A percentile compares a stretch with the other conserved stretches of the same genome.
Evolutionary conservation across 2,329 filamentous ascomycete genomes (phyloP).

Genomic region (Endocalyx cinctus): DNA sequence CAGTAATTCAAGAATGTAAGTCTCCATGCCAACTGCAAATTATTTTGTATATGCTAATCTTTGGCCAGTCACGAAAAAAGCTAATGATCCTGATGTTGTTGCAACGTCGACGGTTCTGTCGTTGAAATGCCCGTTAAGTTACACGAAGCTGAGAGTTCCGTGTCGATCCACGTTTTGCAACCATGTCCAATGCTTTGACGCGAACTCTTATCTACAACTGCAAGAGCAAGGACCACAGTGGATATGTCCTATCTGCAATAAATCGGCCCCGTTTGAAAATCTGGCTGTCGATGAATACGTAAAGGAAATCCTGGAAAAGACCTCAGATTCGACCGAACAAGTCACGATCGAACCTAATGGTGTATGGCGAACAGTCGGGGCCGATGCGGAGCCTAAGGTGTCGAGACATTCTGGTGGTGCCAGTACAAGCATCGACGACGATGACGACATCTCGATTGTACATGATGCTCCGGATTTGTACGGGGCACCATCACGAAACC

Average conservation of each 20-base stretch:
- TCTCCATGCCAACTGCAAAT: constrained; percentile 10
- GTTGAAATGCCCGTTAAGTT: constrained; percentile 87
- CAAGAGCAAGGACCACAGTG: constrained; percentile 96
- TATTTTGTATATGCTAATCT: constrained; percentile 15
- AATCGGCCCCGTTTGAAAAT: constrained; percentile 71
- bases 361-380: constrained; percentile 55
- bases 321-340: constrained; percentile 67
- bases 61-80: constrained; percentile 66
- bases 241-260: constrained; percentile 93
- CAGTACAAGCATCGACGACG: constrained; percentile 32
- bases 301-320: constrained; percentile 75
- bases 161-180: constrained; percentile 75
- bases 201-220: constrained; percentile 82
- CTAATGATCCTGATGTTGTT: constrained; percentile 83
- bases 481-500: constrained; percentile 32
- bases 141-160: constrained; percentile 73
- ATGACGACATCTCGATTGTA: constrained; percentile 47
- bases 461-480: too few species aligned
- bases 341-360: constrained; percentile 89
- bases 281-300: constrained; percentile 88
- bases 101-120: constrained; percentile 85
- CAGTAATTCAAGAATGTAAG: constrained; percentile 81
- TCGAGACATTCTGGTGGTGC: constrained; percentile 17
- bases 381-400: constrained; percentile 25
- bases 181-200: constrained; percentile 95